These are phyloP conservation scores for Podospora appendiculata DNA, from an alignment of 495 filamentous ascomycete species.

Conservation along the genomic window DNA sequence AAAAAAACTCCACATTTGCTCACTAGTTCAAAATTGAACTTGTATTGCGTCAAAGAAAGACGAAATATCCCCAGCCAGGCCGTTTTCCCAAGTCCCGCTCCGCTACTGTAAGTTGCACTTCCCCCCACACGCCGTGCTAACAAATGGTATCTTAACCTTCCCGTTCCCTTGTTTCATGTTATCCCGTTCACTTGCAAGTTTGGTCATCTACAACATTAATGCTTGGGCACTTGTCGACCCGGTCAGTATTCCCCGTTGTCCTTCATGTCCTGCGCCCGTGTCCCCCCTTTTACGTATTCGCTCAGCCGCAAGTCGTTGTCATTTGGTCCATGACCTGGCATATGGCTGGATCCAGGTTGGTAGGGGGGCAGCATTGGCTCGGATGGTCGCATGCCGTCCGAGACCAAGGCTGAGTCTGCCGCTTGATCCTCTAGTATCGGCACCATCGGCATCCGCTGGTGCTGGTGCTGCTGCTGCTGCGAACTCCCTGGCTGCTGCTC, in stretches of 20 bases:
- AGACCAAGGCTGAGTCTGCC: constrained; percentile 23
- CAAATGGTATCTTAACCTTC: too few species aligned
- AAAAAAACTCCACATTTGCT: too few species aligned
- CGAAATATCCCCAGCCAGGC: too few species aligned
- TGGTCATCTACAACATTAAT: too few species aligned
- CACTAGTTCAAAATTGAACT: too few species aligned
- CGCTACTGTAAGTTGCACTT: too few species aligned
- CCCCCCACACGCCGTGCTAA: too few species aligned
- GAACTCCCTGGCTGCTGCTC: neutral
- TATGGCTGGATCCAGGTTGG: constrained; percentile 13
- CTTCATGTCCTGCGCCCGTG: constrained; percentile 30
- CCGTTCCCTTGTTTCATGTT: too few species aligned
- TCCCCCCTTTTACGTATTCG: constrained; percentile 31
- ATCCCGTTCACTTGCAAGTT: too few species aligned
- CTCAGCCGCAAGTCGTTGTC: constrained; percentile 30
- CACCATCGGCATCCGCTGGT: constrained; percentile 9
- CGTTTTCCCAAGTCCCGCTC: too few species aligned
- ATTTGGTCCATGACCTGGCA: constrained; percentile 28
- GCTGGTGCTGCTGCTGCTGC: neutral
- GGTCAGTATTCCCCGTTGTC: constrained; percentile 16
- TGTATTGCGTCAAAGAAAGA: too few species aligned
- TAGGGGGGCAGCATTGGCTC: constrained; percentile 18
- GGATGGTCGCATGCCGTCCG: constrained; percentile 25
- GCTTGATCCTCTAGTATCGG: constrained; percentile 15
- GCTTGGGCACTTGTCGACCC: too few species aligned